phyloP scores from a whole-genome alignment of 2,329 filamentous ascomycete species.

The Aspergillus sclerotialis region DNA sequence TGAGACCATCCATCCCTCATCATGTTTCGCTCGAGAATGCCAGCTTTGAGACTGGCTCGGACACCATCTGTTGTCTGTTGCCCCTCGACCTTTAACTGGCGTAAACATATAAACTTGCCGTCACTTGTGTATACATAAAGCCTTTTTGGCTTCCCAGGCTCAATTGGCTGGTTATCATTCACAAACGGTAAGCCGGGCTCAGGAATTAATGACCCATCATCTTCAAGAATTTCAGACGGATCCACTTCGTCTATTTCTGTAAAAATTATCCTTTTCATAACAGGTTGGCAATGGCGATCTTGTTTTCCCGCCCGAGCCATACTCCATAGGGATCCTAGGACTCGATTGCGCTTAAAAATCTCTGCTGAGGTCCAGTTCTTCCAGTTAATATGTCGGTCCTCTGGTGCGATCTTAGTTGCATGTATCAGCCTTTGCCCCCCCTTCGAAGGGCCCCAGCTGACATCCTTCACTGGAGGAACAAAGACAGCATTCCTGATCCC shows the following conservation, averaged over 20 bases:
- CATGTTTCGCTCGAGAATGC: no score
- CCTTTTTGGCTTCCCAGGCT: conserved; percentile 17
- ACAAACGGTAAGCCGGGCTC: conserved; percentile 33
- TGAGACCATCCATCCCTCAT: no score
- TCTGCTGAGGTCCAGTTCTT: conserved; percentile 45
- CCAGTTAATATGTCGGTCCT: conserved; percentile 60
- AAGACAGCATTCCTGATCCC: conserved; percentile 59
- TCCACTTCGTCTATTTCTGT: conserved; percentile 28
- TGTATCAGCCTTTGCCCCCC: conserved; percentile 33
- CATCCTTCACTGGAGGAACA: conserved; percentile 50
- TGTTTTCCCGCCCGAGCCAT: conserved; percentile 25
- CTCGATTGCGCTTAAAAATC: conserved; percentile 50
- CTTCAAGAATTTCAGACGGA: conserved; percentile 16
- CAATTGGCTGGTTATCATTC: conserved; percentile 17
- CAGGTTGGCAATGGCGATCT: no score
- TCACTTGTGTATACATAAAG: conserved; percentile 34
- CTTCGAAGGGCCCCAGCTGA: conserved; percentile 19
- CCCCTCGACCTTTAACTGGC: conserved; percentile 36
- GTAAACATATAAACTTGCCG: conserved; percentile 27
- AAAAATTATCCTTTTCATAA: conserved; percentile 33
- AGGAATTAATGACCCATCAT: conserved; percentile 18
- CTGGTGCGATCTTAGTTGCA: conserved; percentile 66
- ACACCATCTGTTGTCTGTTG: conserved; percentile 27
- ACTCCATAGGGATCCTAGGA: conserved; percentile 63
- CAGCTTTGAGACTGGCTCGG: conserved; percentile 33